Evolutionary conservation across 2,329 filamentous ascomycete genomes (phyloP), one percentile per base, ranked within the genome.

Genomic region (Zymoseptoria brevis): DNA sequence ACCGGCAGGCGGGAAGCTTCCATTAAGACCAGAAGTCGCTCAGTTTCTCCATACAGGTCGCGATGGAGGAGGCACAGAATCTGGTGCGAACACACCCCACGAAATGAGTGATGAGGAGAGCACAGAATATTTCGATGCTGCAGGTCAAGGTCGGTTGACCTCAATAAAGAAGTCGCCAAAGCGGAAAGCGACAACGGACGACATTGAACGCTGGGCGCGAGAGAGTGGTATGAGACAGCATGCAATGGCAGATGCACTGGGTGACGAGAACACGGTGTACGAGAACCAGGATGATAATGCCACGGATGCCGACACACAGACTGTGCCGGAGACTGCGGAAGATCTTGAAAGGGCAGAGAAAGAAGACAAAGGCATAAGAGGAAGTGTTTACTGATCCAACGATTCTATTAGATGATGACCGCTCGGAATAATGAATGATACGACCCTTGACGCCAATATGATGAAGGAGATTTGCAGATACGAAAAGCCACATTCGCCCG

Each of bases 181-280:
- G 69, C 79, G 85, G 55, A 75, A 75, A 56, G 65, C 73, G 0
- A 74, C 71, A 7, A 64, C 62, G 11, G 64, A 73, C 41, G 71
- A 75, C 45, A 67, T 73, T 24, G 67, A 73, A 62, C 66, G 66
- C 16, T 80, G 78, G 78, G 74, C 73, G 54, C 69, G 71, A 19
- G 76, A 80, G 63, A 77, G 75, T 29, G 79, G 79, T 1, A 80
- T 81, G 77, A 75, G 75, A 0, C 64, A 61, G 2, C 77, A 77
- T 1, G 71, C 72, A 19, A 67, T 72, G 45, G 78, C 78, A 0
- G 77, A 81, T 66, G 68, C 75, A 4, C 67, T 81, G 16, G 78
- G 78, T 0, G 78, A 80, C 63, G 74, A 75, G 55, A 67, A 70
- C 21, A 62, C 65, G 24, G 64, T 65, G 26, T 62, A 66, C n/a